A percentile compares a stretch with the other conserved stretches of the same genome.
phyloP scores from a whole-genome alignment of 768 basidiomycete species.

The Chlorophyllum brunneum region DNA sequence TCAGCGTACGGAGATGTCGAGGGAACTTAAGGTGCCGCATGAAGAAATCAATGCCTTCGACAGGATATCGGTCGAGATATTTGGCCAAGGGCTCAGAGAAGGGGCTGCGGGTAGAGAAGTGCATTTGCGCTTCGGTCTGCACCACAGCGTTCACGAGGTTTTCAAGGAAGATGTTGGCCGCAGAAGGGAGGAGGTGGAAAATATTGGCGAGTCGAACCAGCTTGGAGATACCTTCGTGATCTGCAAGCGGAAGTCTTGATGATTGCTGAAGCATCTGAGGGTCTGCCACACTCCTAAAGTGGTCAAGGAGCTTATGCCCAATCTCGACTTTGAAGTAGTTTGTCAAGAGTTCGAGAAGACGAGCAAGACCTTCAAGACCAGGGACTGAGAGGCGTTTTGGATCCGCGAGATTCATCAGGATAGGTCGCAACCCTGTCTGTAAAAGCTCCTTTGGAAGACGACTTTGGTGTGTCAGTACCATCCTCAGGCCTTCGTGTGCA shows the following conservation, averaged over 20 bases:
- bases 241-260: conserved; percentile 72
- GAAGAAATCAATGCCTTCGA: conserved; percentile 83
- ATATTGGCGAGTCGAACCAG: conserved; percentile 95
- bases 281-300: conserved; percentile 91
- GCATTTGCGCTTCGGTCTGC: conserved; percentile 87
- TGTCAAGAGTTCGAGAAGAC: conserved; percentile 88
- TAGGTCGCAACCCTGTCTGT: conserved; percentile 93
- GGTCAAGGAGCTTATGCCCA: conserved; percentile 93
- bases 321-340: conserved; percentile 99
- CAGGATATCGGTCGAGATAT: conserved; percentile 88
- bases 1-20: conserved; percentile 75
- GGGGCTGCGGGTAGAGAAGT: conserved; percentile 84
- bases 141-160: conserved; percentile 85
- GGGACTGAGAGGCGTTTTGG: conserved; percentile 90
- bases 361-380: conserved; percentile 89
- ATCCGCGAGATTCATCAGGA: conserved; percentile 96
- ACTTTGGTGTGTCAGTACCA: conserved; percentile 85
- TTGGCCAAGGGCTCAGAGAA: conserved; percentile 91
- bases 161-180: conserved; percentile 89
- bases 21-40: conserved; percentile 73
- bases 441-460: conserved; percentile 93
- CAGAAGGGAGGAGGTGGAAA: conserved; percentile 92
- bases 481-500: conserved; percentile 87
- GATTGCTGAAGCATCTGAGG: conserved; percentile 80
- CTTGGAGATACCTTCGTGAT: conserved; percentile 90